Evolutionary conservation across 2,329 filamentous ascomycete species (phyloP), one percentile per base, ranked within the genome.

Genomic region (Chaetomiaceae sp.): DNA sequence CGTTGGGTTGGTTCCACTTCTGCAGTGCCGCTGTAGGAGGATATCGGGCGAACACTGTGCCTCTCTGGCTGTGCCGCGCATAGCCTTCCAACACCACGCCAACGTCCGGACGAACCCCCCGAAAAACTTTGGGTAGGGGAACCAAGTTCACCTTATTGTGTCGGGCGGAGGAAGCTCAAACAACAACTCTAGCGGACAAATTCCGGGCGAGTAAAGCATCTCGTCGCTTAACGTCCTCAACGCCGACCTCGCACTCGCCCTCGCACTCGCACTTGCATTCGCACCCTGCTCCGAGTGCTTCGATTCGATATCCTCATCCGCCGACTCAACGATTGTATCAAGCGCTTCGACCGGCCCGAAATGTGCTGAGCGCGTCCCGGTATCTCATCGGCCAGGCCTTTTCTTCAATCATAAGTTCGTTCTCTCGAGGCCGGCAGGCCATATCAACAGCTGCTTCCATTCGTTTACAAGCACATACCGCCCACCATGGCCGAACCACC

Each of bases 21-120:
- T 54, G 52, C 47, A 34, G 52, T 23, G 47, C 41, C 41, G 36
- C 40, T 29, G 33, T 36, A 46, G 51, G 41, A 36, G n/a, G 18
- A 42, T n/a, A n/a, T 25, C 40, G 13, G n/a, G 32, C 14, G 16
- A 25, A 27, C 3, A n/a, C 33, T 5, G 36, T 25, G 34, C 52
- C 52, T 14, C 34, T 20, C 10, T 32, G 45, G 2, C 34, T 36
- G 52, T 23, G 52, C 36, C 52, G 52, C 52, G 41, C 36, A 32
- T 14, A 23, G 29, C 23, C 13, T 42, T 23, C 36, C 36, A 53
- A 42, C 52, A 41, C 34, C 41, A 33, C 36, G 30, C 21, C 36
- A 21, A 8, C 23, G 32, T 29, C 33, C 36, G 13, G n/a, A 27
- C 25, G 29, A 21, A 41, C 5, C 30, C 37, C 20, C 32, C 23